Evolutionary conservation across 2,329 filamentous ascomycete species (phyloP), one percentile per base, ranked within the genome.

Genomic region (Juglanconis oblonga): DNA sequence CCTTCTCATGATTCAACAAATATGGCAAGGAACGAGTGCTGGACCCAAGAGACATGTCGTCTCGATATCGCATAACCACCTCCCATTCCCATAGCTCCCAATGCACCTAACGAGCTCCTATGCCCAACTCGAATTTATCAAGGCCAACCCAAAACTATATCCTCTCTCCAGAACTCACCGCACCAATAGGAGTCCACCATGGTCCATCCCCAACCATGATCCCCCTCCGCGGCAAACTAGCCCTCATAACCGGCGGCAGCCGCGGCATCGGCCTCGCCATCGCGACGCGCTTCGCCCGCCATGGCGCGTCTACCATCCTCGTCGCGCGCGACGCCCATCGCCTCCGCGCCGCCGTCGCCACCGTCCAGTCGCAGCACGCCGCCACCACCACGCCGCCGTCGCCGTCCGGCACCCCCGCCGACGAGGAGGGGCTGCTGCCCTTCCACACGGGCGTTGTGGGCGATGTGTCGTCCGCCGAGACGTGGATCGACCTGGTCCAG

Each of bases 221-320:
- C 29, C 68, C 71, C 54, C 72, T 85, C 58, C 68, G 67, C 47
- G 79, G 80, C 59, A 81, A 81, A 64, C 79, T 77, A 61, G 82
- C 78, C 70, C 77, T 90, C 69, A 79, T 92, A 55, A 89, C 89
- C 2, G 90, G 90, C 52, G 89, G 82, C 24, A 88, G 87, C 48
- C 85, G 87, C 24, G 85, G 87, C 56, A 91, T 92, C 66, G 90
- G 90, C 49, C 77, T 80, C 47, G 83, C 85, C 55, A 88, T 92
- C 57, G 88, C 89, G 9, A 72, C 76, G 42, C 79, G 82, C n/a
- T 89, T 92, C 68, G 84, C 88, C 24, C 69, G 71, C 55, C 80
- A 87, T 61, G 88, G 87, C 36, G 87, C 82, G 44, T 72, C 74
- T 32, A 81, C 84, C 64, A 81, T 87, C 14, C 78, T 92, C 9